Evolutionary conservation across 805 yeast species (phyloP).

Genomic region (Teunomyces kruisii): DNA sequence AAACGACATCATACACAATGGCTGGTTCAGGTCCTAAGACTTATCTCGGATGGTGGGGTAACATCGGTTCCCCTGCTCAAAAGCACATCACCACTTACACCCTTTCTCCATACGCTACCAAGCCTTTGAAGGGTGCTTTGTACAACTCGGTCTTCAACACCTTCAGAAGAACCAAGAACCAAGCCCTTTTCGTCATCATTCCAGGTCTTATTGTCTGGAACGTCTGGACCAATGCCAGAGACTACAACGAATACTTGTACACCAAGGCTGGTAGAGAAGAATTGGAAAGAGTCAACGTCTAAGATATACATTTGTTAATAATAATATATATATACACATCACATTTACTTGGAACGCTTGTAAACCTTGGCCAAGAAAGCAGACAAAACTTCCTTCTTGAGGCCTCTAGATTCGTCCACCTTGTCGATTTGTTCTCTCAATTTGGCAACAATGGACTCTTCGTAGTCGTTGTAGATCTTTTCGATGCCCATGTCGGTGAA

Average conservation of each 20-base stretch:
- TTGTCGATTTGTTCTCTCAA: constrained; percentile 63
- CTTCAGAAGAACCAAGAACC: constrained; percentile 89
- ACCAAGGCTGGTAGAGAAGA: constrained; percentile 98
- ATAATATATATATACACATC: neutral
- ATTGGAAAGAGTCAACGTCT: constrained; percentile 63
- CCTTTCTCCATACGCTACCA: constrained; percentile 91
- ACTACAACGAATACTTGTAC: constrained; percentile 89
- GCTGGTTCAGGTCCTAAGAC: constrained; percentile 70
- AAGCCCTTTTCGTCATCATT: constrained; percentile 70
- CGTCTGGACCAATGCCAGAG: constrained; percentile 84
- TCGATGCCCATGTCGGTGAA: constrained; percentile 75
- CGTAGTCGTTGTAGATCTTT: constrained; percentile 72
- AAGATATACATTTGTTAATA: constrained; percentile 11
- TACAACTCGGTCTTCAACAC: constrained; percentile 88
- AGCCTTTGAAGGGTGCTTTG: constrained; percentile 83
- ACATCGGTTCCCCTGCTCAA: constrained; percentile 83
- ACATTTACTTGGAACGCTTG: constrained; percentile 78
- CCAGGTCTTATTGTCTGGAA: constrained; percentile 84
- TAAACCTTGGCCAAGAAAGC: constrained; percentile 87
- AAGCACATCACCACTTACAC: constrained; percentile 85
- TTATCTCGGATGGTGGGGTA: constrained; percentile 98
- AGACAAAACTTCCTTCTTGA: constrained; percentile 81
- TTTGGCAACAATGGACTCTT: constrained; percentile 69
- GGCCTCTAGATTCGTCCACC: constrained; percentile 90
- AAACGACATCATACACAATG: constrained; percentile 37